A percentile compares a stretch with the other conserved stretches of the same genome.
phyloP scores from a whole-genome alignment of 2,329 filamentous ascomycete species.

The Leptographium flavum region DNA sequence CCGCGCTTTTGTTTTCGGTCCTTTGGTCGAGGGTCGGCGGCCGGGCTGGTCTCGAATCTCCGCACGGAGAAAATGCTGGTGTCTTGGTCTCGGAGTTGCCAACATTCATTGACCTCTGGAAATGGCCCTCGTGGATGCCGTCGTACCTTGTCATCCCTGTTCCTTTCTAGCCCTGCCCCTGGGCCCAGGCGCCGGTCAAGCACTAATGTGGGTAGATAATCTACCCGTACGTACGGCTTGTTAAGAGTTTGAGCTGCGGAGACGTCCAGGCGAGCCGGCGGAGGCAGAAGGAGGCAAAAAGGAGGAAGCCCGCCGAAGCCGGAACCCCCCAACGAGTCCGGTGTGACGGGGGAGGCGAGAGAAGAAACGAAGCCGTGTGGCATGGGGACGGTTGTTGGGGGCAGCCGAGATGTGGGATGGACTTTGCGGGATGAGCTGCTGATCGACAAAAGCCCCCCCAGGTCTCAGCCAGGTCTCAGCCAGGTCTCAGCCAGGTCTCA shows the following conservation, averaged over 20 bases:
- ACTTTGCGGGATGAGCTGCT: too few relatives aligned
- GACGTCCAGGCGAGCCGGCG: neutral
- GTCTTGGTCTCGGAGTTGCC: neutral
- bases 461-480: too few relatives aligned
- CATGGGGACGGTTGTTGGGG: too few relatives aligned
- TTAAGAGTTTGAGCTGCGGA: neutral
- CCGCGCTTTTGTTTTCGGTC: neutral
- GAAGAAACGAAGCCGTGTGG: neutral
- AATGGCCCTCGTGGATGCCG: neutral
- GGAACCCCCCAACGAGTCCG: neutral
- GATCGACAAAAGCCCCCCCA: too few relatives aligned
- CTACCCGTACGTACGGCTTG: slow-evolving; percentile 1
- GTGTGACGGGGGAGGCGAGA: neutral
- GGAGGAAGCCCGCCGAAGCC: slow-evolving; percentile 1
- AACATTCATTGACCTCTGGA: neutral
- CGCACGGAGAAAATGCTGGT: neutral
- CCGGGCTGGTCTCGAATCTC: neutral
- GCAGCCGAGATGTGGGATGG: too few relatives aligned
- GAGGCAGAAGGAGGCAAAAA: neutral
- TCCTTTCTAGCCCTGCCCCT: neutral
- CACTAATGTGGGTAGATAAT: slow-evolving; percentile 6
- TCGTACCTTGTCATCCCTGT: neutral
- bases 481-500: too few relatives aligned
- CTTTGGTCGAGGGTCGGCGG: neutral
- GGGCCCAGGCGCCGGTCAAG: neutral